Evolutionary conservation across 1,139 yeast genomes (phyloP).

Genomic region (Pichia terricola): DNA sequence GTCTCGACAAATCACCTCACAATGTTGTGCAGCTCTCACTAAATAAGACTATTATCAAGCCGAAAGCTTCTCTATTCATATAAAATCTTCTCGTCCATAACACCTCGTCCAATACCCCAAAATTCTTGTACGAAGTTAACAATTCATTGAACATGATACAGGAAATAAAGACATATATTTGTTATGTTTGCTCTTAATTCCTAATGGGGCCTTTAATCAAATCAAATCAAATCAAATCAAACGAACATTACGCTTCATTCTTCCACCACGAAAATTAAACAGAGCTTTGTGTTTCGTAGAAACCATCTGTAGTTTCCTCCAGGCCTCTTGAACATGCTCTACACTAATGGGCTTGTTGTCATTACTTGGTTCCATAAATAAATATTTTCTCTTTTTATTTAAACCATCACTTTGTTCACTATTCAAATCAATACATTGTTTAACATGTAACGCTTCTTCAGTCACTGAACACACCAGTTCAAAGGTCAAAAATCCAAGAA

Average conservation of each 20-base stretch:
- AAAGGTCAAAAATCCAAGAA: conserved; percentile 87
- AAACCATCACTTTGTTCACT: conserved; percentile 15
- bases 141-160: too few species aligned
- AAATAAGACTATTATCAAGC: too few species aligned
- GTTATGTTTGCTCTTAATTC: too few species aligned
- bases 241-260: conserved; percentile 17
- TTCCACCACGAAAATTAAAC: conserved; percentile 72
- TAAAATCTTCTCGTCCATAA: too few species aligned
- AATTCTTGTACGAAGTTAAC: too few species aligned
- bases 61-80: too few species aligned
- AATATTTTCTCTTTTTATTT: conserved; percentile 36
- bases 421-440: conserved; percentile 29
- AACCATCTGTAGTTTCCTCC: conserved; percentile 67
- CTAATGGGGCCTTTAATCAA: too few species aligned
- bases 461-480: conserved; percentile 94
- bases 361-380: conserved; percentile 89
- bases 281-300: conserved; percentile 56
- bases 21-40: too few species aligned
- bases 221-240: conserved; percentile 1
- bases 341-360: conserved; percentile 76
- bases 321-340: conserved; percentile 84
- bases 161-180: too few species aligned
- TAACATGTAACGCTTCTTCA: conserved; percentile 80
- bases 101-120: too few species aligned
- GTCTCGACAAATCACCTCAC: too few species aligned